Conservation (phyloP, 164 flowering plant genomes). For the Pachysandra terminalis region DNA sequence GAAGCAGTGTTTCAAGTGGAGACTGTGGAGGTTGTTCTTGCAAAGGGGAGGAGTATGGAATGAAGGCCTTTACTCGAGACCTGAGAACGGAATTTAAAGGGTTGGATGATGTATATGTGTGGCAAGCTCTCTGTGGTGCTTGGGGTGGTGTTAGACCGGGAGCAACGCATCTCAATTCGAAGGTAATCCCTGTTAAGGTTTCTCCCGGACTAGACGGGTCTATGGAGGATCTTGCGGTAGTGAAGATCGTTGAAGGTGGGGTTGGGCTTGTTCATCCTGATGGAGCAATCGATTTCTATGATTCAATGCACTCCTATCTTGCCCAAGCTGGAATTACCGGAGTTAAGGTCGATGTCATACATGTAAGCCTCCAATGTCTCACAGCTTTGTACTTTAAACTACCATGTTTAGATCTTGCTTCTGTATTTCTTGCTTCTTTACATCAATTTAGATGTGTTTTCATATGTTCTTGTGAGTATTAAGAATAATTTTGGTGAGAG, state of each 20-base stretch:
- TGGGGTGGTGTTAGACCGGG: constrained; percentile 60
- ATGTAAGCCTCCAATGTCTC: constrained; percentile 56
- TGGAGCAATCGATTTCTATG: constrained; percentile 66
- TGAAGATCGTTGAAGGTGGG: constrained; percentile 66
- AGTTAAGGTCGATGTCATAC: constrained; percentile 83
- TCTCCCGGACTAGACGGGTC: constrained; percentile 72
- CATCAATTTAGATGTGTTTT: too few relatives aligned
- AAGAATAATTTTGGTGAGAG: constrained; percentile 17
- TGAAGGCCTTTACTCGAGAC: constrained; percentile 2
- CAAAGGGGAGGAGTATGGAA: background rate
- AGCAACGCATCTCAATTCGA: constrained; percentile 51
- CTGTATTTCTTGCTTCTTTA: too few relatives aligned
- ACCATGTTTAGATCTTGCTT: too few relatives aligned
- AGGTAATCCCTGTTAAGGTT: constrained; percentile 38
- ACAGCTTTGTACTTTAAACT: too few relatives aligned
- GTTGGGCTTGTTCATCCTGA: constrained; percentile 76
- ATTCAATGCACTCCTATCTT: constrained; percentile 79
- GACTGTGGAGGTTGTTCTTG: background rate
- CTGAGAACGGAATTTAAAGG: constrained; percentile 5
- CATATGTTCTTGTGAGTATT: background rate
- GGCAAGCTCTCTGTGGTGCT: constrained; percentile 13
- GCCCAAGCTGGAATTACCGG: constrained; percentile 68
- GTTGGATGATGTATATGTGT: constrained; percentile 10
- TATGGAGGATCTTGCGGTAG: constrained; percentile 79
- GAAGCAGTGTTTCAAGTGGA: background rate